Conservation (phyloP, 202 grass and related monocot species). For the Bolboschoenoplectus hybrid region DNA sequence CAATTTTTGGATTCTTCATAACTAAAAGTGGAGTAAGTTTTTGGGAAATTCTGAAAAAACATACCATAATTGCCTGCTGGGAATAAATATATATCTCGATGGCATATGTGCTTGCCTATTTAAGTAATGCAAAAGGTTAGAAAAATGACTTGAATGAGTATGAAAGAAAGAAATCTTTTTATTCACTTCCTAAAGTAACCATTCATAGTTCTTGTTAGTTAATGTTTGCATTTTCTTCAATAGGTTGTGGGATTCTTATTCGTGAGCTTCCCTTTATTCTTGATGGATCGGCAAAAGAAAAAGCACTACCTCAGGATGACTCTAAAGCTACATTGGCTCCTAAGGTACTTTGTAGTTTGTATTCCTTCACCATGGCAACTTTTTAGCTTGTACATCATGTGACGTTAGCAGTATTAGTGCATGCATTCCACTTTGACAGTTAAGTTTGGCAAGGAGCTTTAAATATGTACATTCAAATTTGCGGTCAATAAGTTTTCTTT, state of each 20-base stretch:
- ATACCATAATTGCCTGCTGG: background rate
- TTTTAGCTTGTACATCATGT: slow-evolving; percentile 1
- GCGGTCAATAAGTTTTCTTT: background rate
- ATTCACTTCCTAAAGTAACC: background rate
- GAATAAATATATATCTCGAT: slow-evolving; percentile 16
- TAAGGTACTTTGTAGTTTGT: slow-evolving; percentile 63
- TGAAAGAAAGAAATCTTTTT: background rate
- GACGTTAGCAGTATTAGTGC: background rate
- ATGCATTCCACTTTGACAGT: background rate
- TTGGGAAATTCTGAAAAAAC: background rate
- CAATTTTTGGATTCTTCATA: background rate
- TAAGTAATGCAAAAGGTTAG: background rate
- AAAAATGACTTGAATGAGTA: background rate
- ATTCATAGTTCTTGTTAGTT: background rate
- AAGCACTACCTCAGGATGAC: slow-evolving; percentile 79
- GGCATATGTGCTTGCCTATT: background rate
- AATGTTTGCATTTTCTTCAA: slow-evolving; percentile 39
- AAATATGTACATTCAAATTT: background rate
- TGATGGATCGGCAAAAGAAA: slow-evolving; percentile 79
- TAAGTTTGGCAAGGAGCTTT: background rate
- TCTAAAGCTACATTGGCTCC: slow-evolving; percentile 78
- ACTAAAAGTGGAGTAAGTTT: background rate
- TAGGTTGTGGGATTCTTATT: slow-evolving; percentile 74
- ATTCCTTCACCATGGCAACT: background rate
- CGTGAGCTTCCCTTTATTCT: slow-evolving; percentile 76